phyloP scores from a whole-genome alignment of 129 eudicot species.

The Sambucus nigra region DNA sequence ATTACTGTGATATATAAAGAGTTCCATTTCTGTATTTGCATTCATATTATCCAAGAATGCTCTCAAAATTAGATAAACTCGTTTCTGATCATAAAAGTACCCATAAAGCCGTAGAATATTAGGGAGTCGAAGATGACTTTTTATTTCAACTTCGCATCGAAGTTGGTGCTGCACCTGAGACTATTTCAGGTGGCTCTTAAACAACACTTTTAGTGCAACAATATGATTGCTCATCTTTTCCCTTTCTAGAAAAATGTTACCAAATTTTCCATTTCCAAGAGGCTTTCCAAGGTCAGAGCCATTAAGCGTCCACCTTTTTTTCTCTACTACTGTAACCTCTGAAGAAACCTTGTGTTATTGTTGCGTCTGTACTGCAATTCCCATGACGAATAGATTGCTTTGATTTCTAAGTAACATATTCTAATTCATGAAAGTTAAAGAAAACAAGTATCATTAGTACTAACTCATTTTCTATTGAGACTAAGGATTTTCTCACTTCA shows the following conservation, averaged over 20 bases:
- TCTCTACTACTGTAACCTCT: conserved; percentile 25
- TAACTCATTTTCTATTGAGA: no score
- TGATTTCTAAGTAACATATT: no score
- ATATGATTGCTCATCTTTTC: conserved; percentile 72
- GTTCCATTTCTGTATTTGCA: no score
- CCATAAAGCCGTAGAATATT: conserved; percentile 75
- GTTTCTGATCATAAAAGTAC: conserved; percentile 85
- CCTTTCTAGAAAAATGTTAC: no score
- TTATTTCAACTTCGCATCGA: conserved; percentile 80
- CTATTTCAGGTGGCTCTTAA: conserved; percentile 75
- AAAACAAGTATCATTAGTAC: no score
- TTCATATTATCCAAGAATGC: no score
- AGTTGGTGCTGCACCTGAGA: conserved; percentile 90
- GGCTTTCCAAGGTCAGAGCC: conserved; percentile 30
- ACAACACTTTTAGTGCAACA: conserved; percentile 72
- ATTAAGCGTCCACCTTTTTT: conserved; percentile 37
- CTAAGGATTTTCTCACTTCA: no score
- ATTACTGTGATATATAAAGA: no score
- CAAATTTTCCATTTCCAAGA: conserved; percentile 32
- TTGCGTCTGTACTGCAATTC: no score
- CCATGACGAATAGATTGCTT: no score
- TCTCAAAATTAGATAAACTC: conserved; percentile 75
- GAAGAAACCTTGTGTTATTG: conserved; percentile 22
- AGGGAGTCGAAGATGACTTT: conserved; percentile 81
- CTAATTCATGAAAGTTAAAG: no score